Evolutionary conservation across 192 early-diverging fungal species (phyloP), one percentile per base, ranked within the genome.

Genomic region (Coemansia sp.): DNA sequence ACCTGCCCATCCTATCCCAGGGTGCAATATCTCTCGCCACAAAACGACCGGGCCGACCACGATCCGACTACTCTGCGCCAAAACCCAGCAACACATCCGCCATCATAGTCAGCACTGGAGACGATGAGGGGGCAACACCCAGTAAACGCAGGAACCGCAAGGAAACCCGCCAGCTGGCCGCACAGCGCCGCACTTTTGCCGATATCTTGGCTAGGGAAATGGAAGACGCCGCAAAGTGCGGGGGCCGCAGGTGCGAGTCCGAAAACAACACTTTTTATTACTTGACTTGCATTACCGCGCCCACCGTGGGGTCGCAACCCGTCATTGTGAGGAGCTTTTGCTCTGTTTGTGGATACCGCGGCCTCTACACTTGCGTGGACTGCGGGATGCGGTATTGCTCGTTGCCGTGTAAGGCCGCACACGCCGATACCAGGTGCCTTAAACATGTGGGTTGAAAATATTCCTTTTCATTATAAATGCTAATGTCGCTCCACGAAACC

Each of bases 321-420:
- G 70, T 76, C 29, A 75, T 82, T 6, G 50, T 55, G 24, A 62
- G 87, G 17, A 67, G 78, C 22, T 89, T 89, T 72, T 89, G 87
- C 57, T 84, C 86, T 0, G 82, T 89, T 0, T 89, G 87, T 56
- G 86, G 87, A 5, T 89, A 84, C 62, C 65, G 64, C 44, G 85
- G 87, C 8, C 53, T 66, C 0, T 89, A 89, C 56, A 79, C 76
- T 9, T 89, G 87, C 55, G 65, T 79, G 17, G 72, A 82, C 34
- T 89, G 87, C 39, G 87, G 87, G 14, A 83, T 89, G 82, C 71
- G 83, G 11, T 89, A 86, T 33, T 89, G 87, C 53, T 86, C 83
- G 35, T 65, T 86, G 8, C 48, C 71, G 36, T 89, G 87, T 58
- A 73, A 81, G 52, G 66, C 70, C 8, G 82, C 85, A 1, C 87